Percentiles rank a stretch among this genome's conserved stretches.
phyloP scores from a whole-genome alignment of 768 basidiomycete species.

The Lentinula lateritia region DNA sequence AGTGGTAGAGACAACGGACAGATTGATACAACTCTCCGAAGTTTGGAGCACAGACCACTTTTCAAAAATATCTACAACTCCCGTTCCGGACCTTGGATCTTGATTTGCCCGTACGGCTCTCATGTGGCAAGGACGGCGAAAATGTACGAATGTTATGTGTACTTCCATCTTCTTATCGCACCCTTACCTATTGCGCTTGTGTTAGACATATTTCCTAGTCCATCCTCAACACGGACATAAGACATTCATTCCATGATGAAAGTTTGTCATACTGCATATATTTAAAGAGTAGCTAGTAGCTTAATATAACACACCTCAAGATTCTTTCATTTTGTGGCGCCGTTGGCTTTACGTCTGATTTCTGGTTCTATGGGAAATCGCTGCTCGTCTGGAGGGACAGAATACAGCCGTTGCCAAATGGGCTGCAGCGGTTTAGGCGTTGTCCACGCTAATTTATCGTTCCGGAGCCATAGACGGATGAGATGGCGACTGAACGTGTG shows the following conservation, averaged over 20 bases:
- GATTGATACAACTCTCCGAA: neutral
- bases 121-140: neutral
- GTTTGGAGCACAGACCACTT: neutral
- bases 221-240: neutral
- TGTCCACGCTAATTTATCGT: constrained; percentile 40
- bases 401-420: constrained; percentile 34
- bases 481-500: constrained; percentile 21
- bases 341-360: constrained; percentile 32
- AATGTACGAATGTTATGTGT: neutral
- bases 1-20: neutral
- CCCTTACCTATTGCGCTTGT: neutral
- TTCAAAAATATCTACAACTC: neutral
- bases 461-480: constrained; percentile 40
- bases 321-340: constrained; percentile 19
- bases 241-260: neutral
- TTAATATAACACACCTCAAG: too few relatives aligned
- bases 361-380: constrained; percentile 39
- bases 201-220: neutral
- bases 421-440: constrained; percentile 32
- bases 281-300: neutral
- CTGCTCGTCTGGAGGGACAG: constrained; percentile 33
- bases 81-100: neutral
- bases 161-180: neutral
- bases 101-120: neutral
- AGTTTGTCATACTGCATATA: neutral